These are phyloP conservation scores for Phytophthora palmivora DNA, from an alignment of 352 stramenopile genomes.

Conservation along the genomic window DNA sequence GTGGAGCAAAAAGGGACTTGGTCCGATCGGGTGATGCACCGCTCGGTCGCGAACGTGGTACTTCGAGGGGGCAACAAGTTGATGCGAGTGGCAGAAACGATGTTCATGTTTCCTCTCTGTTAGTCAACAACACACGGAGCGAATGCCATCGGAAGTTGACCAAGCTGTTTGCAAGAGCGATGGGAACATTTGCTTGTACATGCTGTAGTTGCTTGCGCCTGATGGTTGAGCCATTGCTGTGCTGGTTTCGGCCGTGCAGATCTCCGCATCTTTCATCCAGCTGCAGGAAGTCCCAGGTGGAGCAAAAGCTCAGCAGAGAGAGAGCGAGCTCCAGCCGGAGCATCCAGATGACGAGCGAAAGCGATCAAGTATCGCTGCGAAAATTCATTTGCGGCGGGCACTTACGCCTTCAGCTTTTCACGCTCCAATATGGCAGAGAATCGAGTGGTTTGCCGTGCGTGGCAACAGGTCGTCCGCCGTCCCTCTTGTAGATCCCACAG, in stretches of 20 bases:
- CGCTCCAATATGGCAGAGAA: slow-evolving; percentile 14
- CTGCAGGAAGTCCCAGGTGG: slow-evolving; percentile 25
- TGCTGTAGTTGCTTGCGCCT: slow-evolving; percentile 5
- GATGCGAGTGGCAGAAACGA: slow-evolving; percentile 33
- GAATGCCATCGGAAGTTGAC: slow-evolving; percentile 36
- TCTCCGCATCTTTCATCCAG: slow-evolving; percentile 37
- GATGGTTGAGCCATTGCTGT: slow-evolving; percentile 10
- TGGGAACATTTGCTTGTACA: slow-evolving; percentile 20
- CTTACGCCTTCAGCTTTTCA: slow-evolving; percentile 17
- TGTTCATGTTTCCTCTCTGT: slow-evolving; percentile 24
- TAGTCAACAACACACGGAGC: slow-evolving; percentile 29
- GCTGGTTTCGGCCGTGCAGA: slow-evolving; percentile 23
- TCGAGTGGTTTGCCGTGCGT: not conserved
- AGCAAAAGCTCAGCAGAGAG: slow-evolving; percentile 26
- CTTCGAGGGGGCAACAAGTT: slow-evolving; percentile 21
- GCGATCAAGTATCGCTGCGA: slow-evolving; percentile 14
- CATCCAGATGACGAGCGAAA: slow-evolving; percentile 13
- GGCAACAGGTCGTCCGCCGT: not conserved
- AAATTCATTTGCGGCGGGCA: slow-evolving; percentile 1
- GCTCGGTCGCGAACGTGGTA: slow-evolving; percentile 25
- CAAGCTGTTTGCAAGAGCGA: slow-evolving; percentile 31
- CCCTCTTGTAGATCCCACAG: slow-evolving; percentile 15
- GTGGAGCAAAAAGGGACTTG: slow-evolving; percentile 22
- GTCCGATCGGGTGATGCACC: slow-evolving; percentile 4
- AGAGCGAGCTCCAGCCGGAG: slow-evolving; percentile 27